Evolutionary conservation across 2,329 filamentous ascomycete genomes (phyloP), one percentile per base, ranked within the genome.

Genomic region (Eutypella sp.): DNA sequence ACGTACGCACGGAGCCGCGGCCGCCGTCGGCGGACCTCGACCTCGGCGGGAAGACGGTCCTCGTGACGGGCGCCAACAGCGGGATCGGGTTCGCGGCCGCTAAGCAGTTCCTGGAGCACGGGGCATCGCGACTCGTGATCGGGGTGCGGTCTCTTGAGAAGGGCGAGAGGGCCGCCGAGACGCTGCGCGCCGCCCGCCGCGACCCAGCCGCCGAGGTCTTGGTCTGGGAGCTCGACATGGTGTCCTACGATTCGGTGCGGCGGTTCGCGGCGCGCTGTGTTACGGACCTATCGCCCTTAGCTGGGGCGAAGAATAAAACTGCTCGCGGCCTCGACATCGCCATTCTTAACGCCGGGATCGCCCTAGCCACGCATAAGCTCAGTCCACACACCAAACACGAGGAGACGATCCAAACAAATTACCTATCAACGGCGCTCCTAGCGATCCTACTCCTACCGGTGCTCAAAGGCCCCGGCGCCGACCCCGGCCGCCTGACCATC

Each of bases 341-440:
- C n/a, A 46, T 55, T 22, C 47, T 55, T 15, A 55, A 53, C 24
- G 53, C 53, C 1, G 53, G 53, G 10, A 24, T 45, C 3, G 9
- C 10, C 16, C 44, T 31, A 4, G 6, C 47, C 1, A 23, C 46
- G 2, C 39, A 36, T 10, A 19, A 41, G n/a, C 46, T 29, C n/a
- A 40, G 44, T 11, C 27, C 43, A 13, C 41, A 29, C 16, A 55
- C 51, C 2, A 47, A 47, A 1, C 49, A 55, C 41, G 53, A 55
- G 19, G 49, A 50, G 22, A n/a, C 3, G 5, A 23, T 55, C 7
- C 51, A 53, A 20, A 40, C 46, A 2, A 55, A 54, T 25, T 55
- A 55, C n/a, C 44, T 55, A 2, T 53, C 51, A 1, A 52, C 46
- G 0, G 41, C 49, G 2, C 16, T 55, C 3, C 38, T 55, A 4